A percentile compares a stretch with the other conserved stretches of the same genome.
These are phyloP conservation scores for Malus fusca DNA, from an alignment of 306 rosid genomes.

Conservation along the genomic window DNA sequence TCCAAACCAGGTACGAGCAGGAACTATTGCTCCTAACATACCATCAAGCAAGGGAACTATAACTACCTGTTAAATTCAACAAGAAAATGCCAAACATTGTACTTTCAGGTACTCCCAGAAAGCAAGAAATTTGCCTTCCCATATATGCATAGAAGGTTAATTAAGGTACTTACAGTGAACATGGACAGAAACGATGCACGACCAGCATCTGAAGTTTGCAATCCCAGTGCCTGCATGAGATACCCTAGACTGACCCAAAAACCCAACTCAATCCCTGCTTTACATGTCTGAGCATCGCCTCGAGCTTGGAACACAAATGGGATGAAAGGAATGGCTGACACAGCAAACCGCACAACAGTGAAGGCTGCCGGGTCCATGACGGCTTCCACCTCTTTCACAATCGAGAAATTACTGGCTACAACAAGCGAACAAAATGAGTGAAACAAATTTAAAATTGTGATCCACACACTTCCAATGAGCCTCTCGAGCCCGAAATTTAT, in stretches of 20 bases:
- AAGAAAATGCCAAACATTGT: conserved; percentile 8
- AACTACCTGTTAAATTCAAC: conserved; percentile 44
- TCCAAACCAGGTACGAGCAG: conserved; percentile 71
- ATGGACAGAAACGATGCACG: conserved; percentile 59
- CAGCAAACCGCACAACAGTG: conserved; percentile 58
- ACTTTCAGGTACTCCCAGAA: conserved; percentile 22
- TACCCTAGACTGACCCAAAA: conserved; percentile 78
- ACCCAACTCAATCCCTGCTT: conserved; percentile 78
- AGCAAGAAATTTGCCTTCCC: neutral
- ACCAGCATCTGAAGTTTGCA: conserved; percentile 73
- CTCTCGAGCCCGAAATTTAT: neutral
- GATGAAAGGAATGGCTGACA: conserved; percentile 55
- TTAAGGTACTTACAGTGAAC: conserved; percentile 49
- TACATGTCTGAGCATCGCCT: conserved; percentile 38
- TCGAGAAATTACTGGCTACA: conserved; percentile 67
- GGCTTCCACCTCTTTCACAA: conserved; percentile 69
- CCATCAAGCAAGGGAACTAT: conserved; percentile 86
- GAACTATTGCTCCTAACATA: conserved; percentile 53
- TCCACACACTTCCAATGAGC: neutral
- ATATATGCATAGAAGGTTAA: neutral
- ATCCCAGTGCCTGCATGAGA: conserved; percentile 70
- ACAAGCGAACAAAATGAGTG: conserved; percentile 2
- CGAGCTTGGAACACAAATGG: conserved; percentile 50
- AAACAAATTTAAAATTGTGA: neutral
- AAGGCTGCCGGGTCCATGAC: conserved; percentile 61